Conservation (phyloP, 2,329 filamentous ascomycete genomes). For the Fusarium guadeloupense region DNA sequence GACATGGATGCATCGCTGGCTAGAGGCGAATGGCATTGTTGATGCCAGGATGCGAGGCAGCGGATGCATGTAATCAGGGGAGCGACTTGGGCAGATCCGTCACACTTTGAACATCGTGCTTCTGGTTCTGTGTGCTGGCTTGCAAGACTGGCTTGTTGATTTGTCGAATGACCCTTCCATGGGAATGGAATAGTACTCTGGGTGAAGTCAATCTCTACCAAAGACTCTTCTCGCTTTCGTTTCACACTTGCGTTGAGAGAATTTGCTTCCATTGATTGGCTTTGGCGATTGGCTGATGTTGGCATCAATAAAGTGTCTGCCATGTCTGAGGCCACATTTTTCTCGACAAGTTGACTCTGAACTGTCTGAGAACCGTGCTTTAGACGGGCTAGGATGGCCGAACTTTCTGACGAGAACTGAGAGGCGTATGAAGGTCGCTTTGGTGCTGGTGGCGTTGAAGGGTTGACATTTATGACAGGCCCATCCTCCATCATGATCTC, state of each 20-base stretch:
- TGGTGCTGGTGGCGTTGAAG: background rate
- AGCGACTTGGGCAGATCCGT: slow-evolving; percentile 1
- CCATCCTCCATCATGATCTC: background rate
- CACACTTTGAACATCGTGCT: slow-evolving; percentile 32
- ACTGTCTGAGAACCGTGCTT: slow-evolving; percentile 11
- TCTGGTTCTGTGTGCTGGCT: background rate
- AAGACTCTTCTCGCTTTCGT: slow-evolving; percentile 42
- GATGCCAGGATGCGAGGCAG: slow-evolving; percentile 42
- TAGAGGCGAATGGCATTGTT: slow-evolving; percentile 34
- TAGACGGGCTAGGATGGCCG: slow-evolving; percentile 44
- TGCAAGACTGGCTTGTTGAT: background rate
- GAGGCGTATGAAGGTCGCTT: slow-evolving; percentile 40
- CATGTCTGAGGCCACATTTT: background rate
- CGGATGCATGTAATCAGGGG: slow-evolving; percentile 30
- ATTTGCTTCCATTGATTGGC: background rate
- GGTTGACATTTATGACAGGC: background rate
- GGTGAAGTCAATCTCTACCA: slow-evolving; percentile 43
- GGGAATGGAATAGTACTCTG: slow-evolving; percentile 47
- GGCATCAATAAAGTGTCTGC: slow-evolving; percentile 29
- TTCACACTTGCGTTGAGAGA: slow-evolving; percentile 36
- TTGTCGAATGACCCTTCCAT: slow-evolving; percentile 7
- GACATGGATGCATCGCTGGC: slow-evolving; percentile 3
- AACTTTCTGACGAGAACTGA: slow-evolving; percentile 44
- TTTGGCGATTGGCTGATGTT: slow-evolving; percentile 6
- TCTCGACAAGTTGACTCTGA: background rate